These are phyloP conservation scores for Epichloe uncinata DNA, from an alignment of 2,329 filamentous ascomycete species.

Conservation along the genomic window DNA sequence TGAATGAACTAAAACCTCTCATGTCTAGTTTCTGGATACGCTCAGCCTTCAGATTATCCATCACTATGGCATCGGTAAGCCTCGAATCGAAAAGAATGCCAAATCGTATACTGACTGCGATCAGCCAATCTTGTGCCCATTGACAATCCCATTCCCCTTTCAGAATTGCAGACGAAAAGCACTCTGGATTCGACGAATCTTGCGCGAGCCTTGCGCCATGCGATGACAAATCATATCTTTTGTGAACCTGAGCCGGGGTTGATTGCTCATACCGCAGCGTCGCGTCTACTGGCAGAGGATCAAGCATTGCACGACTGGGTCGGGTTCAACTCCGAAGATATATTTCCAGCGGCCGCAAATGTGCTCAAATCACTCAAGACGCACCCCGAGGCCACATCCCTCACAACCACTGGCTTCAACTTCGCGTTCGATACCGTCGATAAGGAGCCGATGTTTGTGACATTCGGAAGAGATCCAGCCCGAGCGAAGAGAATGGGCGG, in stretches of 20 bases:
- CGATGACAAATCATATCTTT: constrained; percentile 45
- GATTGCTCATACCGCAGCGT: constrained; percentile 43
- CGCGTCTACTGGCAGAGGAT: constrained; percentile 36
- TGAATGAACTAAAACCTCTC: constrained; percentile 1
- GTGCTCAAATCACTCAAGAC: constrained; percentile 30
- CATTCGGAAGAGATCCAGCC: constrained; percentile 33
- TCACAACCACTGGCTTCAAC: constrained; percentile 37
- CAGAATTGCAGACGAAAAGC: constrained; percentile 31
- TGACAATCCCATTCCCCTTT: constrained; percentile 28
- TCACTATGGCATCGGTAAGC: constrained; percentile 33
- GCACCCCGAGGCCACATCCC: constrained; percentile 34
- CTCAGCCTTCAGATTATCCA: constrained; percentile 38
- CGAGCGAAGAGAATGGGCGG: constrained; percentile 37
- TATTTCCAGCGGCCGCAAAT: constrained; percentile 34
- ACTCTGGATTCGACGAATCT: constrained; percentile 35
- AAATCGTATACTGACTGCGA: background rate
- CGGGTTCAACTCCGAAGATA: constrained; percentile 40
- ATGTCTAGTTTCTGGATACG: constrained; percentile 32
- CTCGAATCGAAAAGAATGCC: background rate
- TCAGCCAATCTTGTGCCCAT: constrained; percentile 38
- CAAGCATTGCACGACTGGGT: constrained; percentile 37
- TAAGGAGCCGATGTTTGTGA: constrained; percentile 40
- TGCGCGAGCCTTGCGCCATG: constrained; percentile 38
- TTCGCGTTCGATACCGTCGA: constrained; percentile 36
- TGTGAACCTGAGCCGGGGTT: constrained; percentile 33